Evolutionary conservation across 352 stramenopile genomes (phyloP), one percentile per base, ranked within the genome.

Genomic region (Phytophthora chlamydospora): DNA sequence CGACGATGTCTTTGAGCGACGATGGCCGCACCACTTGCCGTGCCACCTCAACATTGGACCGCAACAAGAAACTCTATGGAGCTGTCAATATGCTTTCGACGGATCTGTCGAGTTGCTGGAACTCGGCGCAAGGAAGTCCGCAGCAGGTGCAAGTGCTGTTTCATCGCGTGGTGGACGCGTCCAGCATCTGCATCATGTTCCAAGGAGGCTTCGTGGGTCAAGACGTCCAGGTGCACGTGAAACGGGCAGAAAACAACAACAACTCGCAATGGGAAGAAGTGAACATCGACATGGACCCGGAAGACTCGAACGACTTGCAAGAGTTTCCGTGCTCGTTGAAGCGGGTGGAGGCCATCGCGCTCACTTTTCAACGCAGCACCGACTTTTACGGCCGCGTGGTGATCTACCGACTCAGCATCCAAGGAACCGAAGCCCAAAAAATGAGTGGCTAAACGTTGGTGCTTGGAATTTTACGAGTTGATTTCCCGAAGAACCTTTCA

Each of bases 331-430:
- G 66, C 39, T 10, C 47, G 5, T 8, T 69, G 31, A 31, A 55
- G 12, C 58, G 35, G 3, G 66, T 87, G 2, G 64, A 78, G 24
- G 74, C 76, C 2, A 43, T 90, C 32, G 73, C 68, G 16, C 52
- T 92, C 56, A 72, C 48, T 19, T 90, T 90, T 43, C 65, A 72
- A 35, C 71, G 80, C 41, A 92, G 83, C 45, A 83, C 66, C 31
- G 83, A 92, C 64, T 90, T 92, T 24, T 92, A 85, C 59, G 83
- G 83, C 24, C 83, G 83, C 42, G 79, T 92, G 9, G 73, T 88
- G 38, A 68, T 92, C 47, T 92, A 90, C 53, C 55, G 69, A 6
- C 44, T 89, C 12, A 66, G 86, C 55, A 68, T 90, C 13, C 45
- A 55, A 14, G 80, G 83, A 27, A 14, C 45, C 14, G 75, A 86